phyloP scores from a whole-genome alignment of 1,139 yeast species.

The Lodderomyces margitis region DNA sequence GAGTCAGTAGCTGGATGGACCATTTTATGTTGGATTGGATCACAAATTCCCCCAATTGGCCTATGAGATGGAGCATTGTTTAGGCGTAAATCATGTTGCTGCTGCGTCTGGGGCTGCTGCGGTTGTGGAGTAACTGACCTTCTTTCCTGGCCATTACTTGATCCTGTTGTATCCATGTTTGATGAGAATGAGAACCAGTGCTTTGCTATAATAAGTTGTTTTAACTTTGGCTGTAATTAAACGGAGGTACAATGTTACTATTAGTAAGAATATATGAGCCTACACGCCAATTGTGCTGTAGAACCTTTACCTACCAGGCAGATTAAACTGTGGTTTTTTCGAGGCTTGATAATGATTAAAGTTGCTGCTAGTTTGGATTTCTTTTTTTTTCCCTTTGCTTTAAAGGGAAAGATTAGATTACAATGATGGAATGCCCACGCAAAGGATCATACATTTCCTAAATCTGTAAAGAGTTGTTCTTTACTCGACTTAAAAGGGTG shows the following conservation, averaged over 20 bases:
- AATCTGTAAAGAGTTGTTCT: neutral
- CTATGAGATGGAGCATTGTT: neutral
- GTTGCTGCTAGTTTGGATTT: neutral
- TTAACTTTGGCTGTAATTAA: neutral
- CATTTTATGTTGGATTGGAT: neutral
- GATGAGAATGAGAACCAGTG: neutral
- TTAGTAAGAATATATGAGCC: no score
- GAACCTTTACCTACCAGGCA: no score
- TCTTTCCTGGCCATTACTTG: neutral
- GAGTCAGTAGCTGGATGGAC: neutral
- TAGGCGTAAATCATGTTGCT: neutral
- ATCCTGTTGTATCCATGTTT: neutral
- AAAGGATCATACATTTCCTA: neutral
- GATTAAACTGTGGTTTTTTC: no score
- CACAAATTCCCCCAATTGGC: neutral
- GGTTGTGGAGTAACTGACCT: constrained; percentile 5
- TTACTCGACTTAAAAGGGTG: no score
- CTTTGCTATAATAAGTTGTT: neutral
- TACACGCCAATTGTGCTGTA: no score
- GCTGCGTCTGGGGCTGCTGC: neutral
- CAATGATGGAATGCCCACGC: no score
- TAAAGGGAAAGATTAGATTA: constrained; percentile 1
- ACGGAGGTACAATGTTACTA: no score
- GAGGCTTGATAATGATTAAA: neutral
- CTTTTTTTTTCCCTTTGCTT: neutral